phyloP scores from a whole-genome alignment of 2,329 filamentous ascomycete genomes.

The Ophiostoma himal-ulmi region DNA sequence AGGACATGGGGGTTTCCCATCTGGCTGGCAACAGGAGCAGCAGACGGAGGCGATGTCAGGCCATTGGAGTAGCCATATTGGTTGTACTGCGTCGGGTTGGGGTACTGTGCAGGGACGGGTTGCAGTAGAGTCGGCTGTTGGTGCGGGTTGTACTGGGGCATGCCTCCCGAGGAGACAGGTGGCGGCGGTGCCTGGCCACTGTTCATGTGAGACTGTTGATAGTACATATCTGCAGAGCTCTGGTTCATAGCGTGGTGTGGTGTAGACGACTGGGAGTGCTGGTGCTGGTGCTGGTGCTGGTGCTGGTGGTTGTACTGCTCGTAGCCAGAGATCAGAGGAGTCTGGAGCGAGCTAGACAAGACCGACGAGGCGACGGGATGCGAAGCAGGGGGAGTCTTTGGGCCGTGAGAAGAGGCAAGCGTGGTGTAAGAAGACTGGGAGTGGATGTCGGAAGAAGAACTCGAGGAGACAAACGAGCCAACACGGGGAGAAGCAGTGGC shows the following conservation, averaged over 20 bases:
- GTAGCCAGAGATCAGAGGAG: constrained; percentile 34
- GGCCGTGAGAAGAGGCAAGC: constrained; percentile 53
- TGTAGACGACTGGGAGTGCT: constrained; percentile 32
- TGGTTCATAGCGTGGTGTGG: constrained; percentile 68
- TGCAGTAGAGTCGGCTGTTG: constrained; percentile 72
- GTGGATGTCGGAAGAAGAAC: constrained; percentile 48
- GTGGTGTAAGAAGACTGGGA: constrained; percentile 53
- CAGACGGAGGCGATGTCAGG: constrained; percentile 71
- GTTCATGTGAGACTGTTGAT: constrained; percentile 69
- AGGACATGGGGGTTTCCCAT: constrained; percentile 64
- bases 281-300: constrained; percentile 24
- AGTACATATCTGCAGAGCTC: constrained; percentile 76
- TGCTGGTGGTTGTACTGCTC: constrained; percentile 39
- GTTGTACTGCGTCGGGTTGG: constrained; percentile 52
- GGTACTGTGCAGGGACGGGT: constrained; percentile 64
- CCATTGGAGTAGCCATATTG: constrained; percentile 73
- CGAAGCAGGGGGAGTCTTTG: constrained; percentile 65
- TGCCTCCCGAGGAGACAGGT: constrained; percentile 64
- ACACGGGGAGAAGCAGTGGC: constrained; percentile 69
- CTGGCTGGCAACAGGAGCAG: constrained; percentile 61
- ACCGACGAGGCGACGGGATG: constrained; percentile 28
- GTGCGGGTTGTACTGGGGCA: constrained; percentile 67
- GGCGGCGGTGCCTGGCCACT: constrained; percentile 68
- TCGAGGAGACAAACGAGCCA: constrained; percentile 63
- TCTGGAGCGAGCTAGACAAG: constrained; percentile 27